These are phyloP conservation scores for Camellia oleifera DNA, from an alignment of 179 eudicot genomes.

Conservation along the genomic window DNA sequence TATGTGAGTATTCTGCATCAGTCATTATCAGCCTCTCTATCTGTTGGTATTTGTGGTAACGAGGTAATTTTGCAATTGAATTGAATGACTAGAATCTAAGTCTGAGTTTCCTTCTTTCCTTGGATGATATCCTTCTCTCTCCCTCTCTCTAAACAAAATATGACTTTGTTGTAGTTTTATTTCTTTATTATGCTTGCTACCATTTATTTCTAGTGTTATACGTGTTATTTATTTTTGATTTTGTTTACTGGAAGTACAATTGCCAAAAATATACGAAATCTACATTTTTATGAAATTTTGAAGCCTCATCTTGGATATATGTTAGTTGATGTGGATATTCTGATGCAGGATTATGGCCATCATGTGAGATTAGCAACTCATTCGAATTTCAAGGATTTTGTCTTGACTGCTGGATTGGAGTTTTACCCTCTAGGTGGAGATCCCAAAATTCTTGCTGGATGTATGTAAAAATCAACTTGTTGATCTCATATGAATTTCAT, in stretches of 20 bases:
- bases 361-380: slow-evolving; percentile 91
- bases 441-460: slow-evolving; percentile 86
- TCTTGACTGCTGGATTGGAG: slow-evolving; percentile 83
- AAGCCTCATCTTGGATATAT: neutral
- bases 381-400: slow-evolving; percentile 86
- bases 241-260: neutral
- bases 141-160: neutral
- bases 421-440: slow-evolving; percentile 92
- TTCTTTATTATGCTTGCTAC: neutral
- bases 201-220: slow-evolving; percentile 7
- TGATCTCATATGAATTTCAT: slow-evolving; percentile 5
- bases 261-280: neutral
- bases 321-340: slow-evolving; percentile 14
- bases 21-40: neutral
- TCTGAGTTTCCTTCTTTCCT: neutral
- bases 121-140: neutral
- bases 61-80: neutral
- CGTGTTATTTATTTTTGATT: neutral
- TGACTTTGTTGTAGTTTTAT: neutral
- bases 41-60: neutral
- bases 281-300: neutral
- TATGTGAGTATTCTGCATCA: neutral
- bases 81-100: neutral
- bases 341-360: slow-evolving; percentile 84
- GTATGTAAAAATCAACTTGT: slow-evolving; percentile 42